Percentiles rank a stretch among this genome's conserved stretches.
These are phyloP conservation scores for Puccinia coronata DNA, from an alignment of 1,284 basidiomycete species.

Conservation along the genomic window DNA sequence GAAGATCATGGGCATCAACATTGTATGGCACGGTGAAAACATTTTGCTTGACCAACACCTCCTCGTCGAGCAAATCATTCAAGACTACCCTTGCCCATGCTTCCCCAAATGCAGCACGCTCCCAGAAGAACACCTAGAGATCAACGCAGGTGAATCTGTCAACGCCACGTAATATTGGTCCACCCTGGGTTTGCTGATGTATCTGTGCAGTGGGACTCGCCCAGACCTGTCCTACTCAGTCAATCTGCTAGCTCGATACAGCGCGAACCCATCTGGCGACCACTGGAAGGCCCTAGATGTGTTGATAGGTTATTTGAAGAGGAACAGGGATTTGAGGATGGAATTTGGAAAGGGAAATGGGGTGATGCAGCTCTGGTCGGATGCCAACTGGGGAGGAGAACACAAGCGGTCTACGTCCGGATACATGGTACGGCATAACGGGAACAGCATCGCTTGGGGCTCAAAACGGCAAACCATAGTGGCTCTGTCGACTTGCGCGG, in stretches of 20 bases:
- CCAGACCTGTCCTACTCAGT: conserved; percentile 6
- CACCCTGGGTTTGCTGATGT: conserved; percentile 1
- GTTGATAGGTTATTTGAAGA: too few relatives aligned
- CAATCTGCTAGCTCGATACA: conserved; percentile 1
- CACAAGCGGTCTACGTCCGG: conserved; percentile 5
- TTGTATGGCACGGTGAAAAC: too few relatives aligned
- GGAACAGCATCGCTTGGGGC: conserved; percentile 9
- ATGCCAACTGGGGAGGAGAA: conserved; percentile 40
- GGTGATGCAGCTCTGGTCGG: background rate
- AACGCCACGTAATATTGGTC: background rate
- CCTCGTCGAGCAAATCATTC: too few relatives aligned
- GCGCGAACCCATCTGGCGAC: background rate
- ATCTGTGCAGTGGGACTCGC: background rate
- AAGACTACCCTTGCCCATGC: too few relatives aligned
- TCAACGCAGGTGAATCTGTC: background rate
- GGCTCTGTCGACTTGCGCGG: too few relatives aligned
- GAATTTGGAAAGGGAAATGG: background rate
- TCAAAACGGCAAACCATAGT: too few relatives aligned
- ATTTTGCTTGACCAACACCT: too few relatives aligned
- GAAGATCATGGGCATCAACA: too few relatives aligned
- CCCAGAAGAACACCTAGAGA: too few relatives aligned
- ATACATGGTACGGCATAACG: background rate
- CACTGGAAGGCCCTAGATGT: conserved; percentile 29
- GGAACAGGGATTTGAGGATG: background rate
- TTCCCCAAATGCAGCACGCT: too few relatives aligned